Percentiles rank a stretch among this genome's conserved stretches.
phyloP scores from a whole-genome alignment of 176 grass and related monocot species.

The Phyllostachys edulis region DNA sequence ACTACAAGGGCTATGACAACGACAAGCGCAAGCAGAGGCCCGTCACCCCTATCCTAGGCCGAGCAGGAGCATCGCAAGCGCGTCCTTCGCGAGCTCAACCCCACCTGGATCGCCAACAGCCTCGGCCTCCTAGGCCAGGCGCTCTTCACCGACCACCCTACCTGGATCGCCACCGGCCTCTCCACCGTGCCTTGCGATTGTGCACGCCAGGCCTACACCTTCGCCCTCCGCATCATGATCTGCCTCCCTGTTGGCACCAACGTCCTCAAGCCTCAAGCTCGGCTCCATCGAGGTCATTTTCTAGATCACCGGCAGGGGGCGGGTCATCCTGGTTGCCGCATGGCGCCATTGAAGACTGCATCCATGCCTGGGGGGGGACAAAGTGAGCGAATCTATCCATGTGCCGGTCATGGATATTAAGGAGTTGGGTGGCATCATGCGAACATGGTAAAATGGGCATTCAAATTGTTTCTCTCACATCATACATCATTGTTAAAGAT shows the following conservation, averaged over 20 bases:
- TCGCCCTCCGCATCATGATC: constrained; percentile 67
- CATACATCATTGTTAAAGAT: no score
- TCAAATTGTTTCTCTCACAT: no score
- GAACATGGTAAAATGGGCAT: no score
- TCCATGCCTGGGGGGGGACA: constrained; percentile 1
- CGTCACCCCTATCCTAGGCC: constrained; percentile 20
- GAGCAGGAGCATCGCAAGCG: constrained; percentile 86
- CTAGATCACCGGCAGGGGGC: constrained; percentile 46
- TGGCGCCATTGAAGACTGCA: no score
- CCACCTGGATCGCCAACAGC: constrained; percentile 57
- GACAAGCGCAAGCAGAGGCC: constrained; percentile 61
- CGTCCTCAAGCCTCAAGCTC: constrained; percentile 51
- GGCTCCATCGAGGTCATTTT: constrained; percentile 76
- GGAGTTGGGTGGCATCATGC: constrained; percentile 21
- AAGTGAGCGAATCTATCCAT: constrained; percentile 63
- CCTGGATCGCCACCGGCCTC: constrained; percentile 47
- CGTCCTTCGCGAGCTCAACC: constrained; percentile 72
- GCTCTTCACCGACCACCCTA: constrained; percentile 44
- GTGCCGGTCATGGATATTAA: constrained; percentile 59
- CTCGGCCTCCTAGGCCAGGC: constrained; percentile 58
- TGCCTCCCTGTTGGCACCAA: constrained; percentile 27
- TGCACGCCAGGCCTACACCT: constrained; percentile 55
- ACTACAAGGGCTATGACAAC: constrained; percentile 81
- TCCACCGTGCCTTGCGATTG: constrained; percentile 54
- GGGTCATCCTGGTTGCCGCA: constrained; percentile 9